These are phyloP conservation scores for Quercus dentata DNA, from an alignment of 306 rosid species.

Conservation along the genomic window DNA sequence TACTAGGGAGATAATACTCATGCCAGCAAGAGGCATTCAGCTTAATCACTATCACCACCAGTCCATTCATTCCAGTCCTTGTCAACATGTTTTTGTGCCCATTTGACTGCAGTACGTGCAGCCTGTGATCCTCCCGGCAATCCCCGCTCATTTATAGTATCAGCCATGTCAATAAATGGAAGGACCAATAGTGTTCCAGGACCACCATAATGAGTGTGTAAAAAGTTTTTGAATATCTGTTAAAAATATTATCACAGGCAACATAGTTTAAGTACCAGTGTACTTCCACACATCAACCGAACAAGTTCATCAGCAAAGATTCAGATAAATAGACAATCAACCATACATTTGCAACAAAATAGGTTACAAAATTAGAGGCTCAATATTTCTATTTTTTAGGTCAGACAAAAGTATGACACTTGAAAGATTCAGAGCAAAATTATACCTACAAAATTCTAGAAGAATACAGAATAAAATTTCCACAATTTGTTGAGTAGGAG, in stretches of 20 bases:
- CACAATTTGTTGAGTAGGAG: not conserved
- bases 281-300: not conserved
- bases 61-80: constrained; percentile 93
- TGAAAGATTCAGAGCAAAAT: not conserved
- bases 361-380: not conserved
- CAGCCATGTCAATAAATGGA: constrained; percentile 87
- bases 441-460: not conserved
- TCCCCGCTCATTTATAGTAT: constrained; percentile 54
- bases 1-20: not conserved
- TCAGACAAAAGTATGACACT: not conserved
- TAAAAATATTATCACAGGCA: constrained; percentile 10
- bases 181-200: constrained; percentile 82
- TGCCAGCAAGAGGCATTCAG: not conserved
- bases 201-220: constrained; percentile 88
- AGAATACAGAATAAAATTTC: not conserved
- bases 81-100: constrained; percentile 86
- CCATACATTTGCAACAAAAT: constrained; percentile 2
- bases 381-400: not conserved
- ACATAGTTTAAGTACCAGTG: constrained; percentile 1
- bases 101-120: constrained; percentile 74
- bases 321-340: not conserved
- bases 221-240: constrained; percentile 73
- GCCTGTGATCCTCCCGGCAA: constrained; percentile 91
- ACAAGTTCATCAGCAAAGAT: not conserved
- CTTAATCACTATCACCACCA: constrained; percentile 36